Evolutionary conservation across 805 yeast genomes (phyloP), one percentile per base, ranked within the genome.

Genomic region (Lipomyces yamadae): DNA sequence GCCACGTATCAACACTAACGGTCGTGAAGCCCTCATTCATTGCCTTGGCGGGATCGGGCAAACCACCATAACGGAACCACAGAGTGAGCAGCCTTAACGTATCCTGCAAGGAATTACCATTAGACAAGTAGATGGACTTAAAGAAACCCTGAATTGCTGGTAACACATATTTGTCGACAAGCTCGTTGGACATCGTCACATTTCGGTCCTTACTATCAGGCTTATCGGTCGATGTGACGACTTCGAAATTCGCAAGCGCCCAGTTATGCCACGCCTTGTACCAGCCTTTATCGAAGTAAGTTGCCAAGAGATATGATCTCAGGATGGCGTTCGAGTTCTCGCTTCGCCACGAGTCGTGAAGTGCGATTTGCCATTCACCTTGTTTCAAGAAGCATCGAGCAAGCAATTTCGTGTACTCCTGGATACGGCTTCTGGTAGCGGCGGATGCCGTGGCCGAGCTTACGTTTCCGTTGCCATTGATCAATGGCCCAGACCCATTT

Each of bases 191-290:
- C 53, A 72, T 65, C 13, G 50, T 37, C 5, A 68, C 68, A 29
- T 55, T 58, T 8, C 65, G 71, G 45, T 65, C 70, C 15, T 62
- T 56, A 24, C 63, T 71, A 15, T 73, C 74, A 35, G 74, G 73
- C 60, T 69, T 73, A 63, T 73, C 75, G 34, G 83, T 79, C 34
- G 89, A 81, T 0, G 97, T 89, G 29, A 94, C 89, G 0, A 94
- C 98, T 76, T 95, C 98, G 76, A 93, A 95, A 77, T 96, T 95
- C 0, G 98, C 98, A 75, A 96, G 81, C 0, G 99, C 99, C 99
- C 99, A 95, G 75, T 92, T 94, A 76, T 95, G 99, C 99, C 99
- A 96, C 18, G 98, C 99, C 75, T 96, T 95, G 75, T 95, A 95
- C 97, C 99, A 95, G 32, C 85, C 84, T 45, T 85, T 83, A 76